Evolutionary conservation across 1,284 basidiomycete genomes (phyloP).

Genomic region (Psilocybe mexicana): DNA sequence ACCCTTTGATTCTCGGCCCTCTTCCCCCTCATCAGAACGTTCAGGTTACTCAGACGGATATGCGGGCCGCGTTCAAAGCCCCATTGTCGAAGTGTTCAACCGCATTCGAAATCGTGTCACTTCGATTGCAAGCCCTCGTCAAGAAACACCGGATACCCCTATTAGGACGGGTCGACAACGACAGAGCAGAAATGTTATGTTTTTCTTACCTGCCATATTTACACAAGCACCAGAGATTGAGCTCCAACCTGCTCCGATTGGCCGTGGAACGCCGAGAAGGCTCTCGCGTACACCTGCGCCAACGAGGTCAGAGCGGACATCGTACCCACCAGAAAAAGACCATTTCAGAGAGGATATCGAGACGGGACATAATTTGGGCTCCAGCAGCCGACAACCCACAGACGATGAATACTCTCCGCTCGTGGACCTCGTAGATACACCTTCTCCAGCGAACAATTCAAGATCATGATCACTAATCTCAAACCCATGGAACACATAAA

Average conservation of each 20-base stretch:
- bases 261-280: conserved; percentile 25
- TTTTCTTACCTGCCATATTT: conserved; percentile 83
- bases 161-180: conserved; percentile 42
- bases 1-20: conserved; percentile 51
- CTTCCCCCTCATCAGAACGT: conserved; percentile 58
- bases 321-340: conserved; percentile 35
- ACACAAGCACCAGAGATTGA: conserved; percentile 54
- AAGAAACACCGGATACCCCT: conserved; percentile 42
- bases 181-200: conserved; percentile 61
- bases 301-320: conserved; percentile 1
- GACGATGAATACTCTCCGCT: conserved; percentile 20
- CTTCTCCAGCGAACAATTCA: conserved; percentile 18
- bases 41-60: conserved; percentile 37
- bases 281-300: conserved; percentile 8
- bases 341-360: conserved; percentile 33
- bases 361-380: conserved; percentile 14
- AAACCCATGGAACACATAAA: conserved; percentile 12
- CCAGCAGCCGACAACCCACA: conserved; percentile 11
- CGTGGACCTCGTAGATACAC: conserved; percentile 11
- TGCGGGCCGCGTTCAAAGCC: conserved; percentile 38
- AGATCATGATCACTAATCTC: conserved; percentile 15
- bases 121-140: conserved; percentile 41
- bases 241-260: conserved; percentile 32
- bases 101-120: conserved; percentile 58
- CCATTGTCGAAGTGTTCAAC: conserved; percentile 51